Evolutionary conservation across 805 yeast species (phyloP).

Genomic region (Clavispora asparagi): DNA sequence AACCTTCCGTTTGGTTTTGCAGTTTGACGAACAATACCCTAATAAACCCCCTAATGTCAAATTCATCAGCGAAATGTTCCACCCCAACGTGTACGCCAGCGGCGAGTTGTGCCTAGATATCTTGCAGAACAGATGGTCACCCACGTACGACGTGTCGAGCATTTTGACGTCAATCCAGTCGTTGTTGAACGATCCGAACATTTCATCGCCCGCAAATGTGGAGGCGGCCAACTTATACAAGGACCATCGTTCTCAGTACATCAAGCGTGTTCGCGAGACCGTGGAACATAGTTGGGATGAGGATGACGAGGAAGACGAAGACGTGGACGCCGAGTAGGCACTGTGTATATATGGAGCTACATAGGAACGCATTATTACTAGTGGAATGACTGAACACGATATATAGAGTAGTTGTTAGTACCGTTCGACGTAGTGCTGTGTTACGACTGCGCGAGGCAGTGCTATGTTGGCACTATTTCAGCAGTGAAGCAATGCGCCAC

Average conservation of each 20-base stretch:
- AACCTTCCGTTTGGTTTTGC: slow-evolving; percentile 78
- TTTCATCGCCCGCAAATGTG: slow-evolving; percentile 93
- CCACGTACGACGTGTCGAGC: slow-evolving; percentile 95
- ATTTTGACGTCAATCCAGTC: slow-evolving; percentile 91
- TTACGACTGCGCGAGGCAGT: too few relatives aligned
- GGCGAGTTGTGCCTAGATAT: slow-evolving; percentile 97
- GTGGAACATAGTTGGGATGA: slow-evolving; percentile 95
- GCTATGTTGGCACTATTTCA: too few relatives aligned
- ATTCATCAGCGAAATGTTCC: slow-evolving; percentile 92
- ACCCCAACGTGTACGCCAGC: slow-evolving; percentile 92
- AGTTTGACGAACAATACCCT: slow-evolving; percentile 96
- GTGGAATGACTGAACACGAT: neutral
- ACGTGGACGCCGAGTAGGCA: slow-evolving; percentile 18
- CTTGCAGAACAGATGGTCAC: slow-evolving; percentile 96
- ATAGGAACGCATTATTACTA: neutral
- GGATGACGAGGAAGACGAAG: slow-evolving; percentile 57
- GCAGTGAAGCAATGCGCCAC: too few relatives aligned
- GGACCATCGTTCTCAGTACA: slow-evolving; percentile 91
- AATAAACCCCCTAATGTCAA: slow-evolving; percentile 94
- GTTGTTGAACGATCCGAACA: slow-evolving; percentile 91
- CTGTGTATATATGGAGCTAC: slow-evolving; percentile 3
- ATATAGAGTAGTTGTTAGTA: too few relatives aligned
- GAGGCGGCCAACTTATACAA: slow-evolving; percentile 95
- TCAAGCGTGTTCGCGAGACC: slow-evolving; percentile 86
- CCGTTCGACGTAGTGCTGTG: too few relatives aligned